Percentiles rank a stretch among this genome's conserved stretches.
Evolutionary conservation across 805 yeast genomes (phyloP).

Genomic region (Brettanomyces naardenensis): DNA sequence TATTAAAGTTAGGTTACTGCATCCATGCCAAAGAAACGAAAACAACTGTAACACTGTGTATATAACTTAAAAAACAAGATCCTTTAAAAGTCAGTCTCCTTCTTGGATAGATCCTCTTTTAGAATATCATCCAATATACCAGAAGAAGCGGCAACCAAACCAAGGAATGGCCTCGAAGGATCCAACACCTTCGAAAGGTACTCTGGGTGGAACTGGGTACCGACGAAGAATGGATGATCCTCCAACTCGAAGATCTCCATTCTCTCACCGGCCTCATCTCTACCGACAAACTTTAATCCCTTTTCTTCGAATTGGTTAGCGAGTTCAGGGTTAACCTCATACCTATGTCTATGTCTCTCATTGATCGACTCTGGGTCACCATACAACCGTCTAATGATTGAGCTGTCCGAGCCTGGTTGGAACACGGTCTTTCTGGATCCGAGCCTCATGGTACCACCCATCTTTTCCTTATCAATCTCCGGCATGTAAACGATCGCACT

Average conservation of each 20-base stretch:
- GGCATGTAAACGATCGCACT: conserved; percentile 96
- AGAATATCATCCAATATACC: conserved; percentile 71
- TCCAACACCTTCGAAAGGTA: conserved; percentile 92
- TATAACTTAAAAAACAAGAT: no score
- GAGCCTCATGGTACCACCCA: conserved; percentile 99
- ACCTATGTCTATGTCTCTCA: conserved; percentile 98
- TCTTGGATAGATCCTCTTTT: conserved; percentile 26
- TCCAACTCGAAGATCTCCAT: conserved; percentile 90
- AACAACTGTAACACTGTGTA: no score
- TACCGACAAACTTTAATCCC: conserved; percentile 88
- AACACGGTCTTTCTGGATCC: conserved; percentile 90
- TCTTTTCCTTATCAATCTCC: conserved; percentile 87
- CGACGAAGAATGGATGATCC: conserved; percentile 86
- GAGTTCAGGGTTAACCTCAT: conserved; percentile 88
- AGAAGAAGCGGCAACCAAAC: conserved; percentile 89
- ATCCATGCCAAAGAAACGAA: no score
- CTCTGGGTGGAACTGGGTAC: conserved; percentile 98
- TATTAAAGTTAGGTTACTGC: not conserved
- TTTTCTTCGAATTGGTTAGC: conserved; percentile 61
- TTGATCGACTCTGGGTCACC: conserved; percentile 59
- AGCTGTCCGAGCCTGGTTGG: conserved; percentile 49
- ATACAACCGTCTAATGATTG: conserved; percentile 69
- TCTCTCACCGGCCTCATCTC: conserved; percentile 82
- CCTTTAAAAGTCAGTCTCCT: conserved; percentile 24
- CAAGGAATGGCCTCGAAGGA: conserved; percentile 94